These are phyloP conservation scores for Boletus holoroseus DNA, from an alignment of 1,284 basidiomycete genomes.

Conservation along the genomic window DNA sequence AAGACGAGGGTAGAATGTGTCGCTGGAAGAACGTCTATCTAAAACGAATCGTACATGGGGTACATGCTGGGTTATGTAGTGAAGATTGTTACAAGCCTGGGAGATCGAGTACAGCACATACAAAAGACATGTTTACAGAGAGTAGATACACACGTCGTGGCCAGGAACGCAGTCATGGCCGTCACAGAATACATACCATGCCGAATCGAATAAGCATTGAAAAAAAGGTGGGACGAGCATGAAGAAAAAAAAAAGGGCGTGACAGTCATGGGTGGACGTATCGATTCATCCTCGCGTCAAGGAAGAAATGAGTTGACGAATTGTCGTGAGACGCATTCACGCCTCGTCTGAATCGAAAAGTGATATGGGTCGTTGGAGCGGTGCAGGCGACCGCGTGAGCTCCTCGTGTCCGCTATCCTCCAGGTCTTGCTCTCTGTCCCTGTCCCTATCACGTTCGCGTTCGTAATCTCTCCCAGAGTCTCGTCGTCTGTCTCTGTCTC, in stretches of 20 bases:
- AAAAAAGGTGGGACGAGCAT: background rate
- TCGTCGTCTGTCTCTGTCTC: background rate
- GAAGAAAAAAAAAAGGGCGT: background rate
- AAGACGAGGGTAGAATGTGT: background rate
- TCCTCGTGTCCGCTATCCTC: slow-evolving; percentile 13
- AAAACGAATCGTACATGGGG: background rate
- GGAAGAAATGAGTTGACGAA: background rate
- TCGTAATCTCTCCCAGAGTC: slow-evolving; percentile 9
- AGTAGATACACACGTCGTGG: slow-evolving; percentile 1
- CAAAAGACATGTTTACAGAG: background rate
- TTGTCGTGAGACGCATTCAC: background rate
- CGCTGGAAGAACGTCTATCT: background rate
- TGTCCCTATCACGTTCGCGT: background rate
- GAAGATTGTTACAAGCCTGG: background rate
- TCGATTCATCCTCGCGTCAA: background rate
- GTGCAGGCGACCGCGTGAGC: slow-evolving; percentile 26
- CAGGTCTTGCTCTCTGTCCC: background rate
- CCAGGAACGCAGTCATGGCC: slow-evolving; percentile 8
- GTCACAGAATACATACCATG: slow-evolving; percentile 9
- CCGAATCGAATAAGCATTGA: slow-evolving; percentile 6
- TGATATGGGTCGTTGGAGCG: slow-evolving; percentile 30
- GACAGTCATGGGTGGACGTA: background rate
- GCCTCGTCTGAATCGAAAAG: slow-evolving; percentile 30
- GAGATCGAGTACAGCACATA: background rate
- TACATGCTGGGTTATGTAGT: background rate